A percentile compares a stretch with the other conserved stretches of the same genome.
These are phyloP conservation scores for Zygosaccharomyces sapae DNA, from an alignment of 1,139 yeast genomes.

Conservation along the genomic window DNA sequence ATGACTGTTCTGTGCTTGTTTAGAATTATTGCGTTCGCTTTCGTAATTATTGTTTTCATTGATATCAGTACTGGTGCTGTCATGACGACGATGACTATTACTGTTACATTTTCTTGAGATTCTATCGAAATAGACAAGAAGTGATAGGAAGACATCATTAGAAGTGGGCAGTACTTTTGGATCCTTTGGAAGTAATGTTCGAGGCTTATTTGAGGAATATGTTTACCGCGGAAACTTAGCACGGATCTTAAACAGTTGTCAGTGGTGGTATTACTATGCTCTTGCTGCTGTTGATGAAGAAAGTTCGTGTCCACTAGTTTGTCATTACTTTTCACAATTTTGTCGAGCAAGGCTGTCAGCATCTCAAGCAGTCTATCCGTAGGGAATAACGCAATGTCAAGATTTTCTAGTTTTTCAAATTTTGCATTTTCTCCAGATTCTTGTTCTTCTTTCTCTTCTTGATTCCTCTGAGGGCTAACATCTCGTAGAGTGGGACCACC, in stretches of 20 bases:
- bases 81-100: conserved; percentile 21
- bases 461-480: conserved; percentile 6
- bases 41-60: conserved; percentile 13
- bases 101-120: conserved; percentile 84
- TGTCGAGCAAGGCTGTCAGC: conserved; percentile 79
- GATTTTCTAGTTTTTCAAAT: conserved; percentile 15
- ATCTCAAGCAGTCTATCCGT: conserved; percentile 74
- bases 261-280: conserved; percentile 29
- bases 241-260: conserved; percentile 40
- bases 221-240: conserved; percentile 90
- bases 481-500: conserved; percentile 3
- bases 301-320: conserved; percentile 43
- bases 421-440: conserved; percentile 18
- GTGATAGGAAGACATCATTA: conserved; percentile 86
- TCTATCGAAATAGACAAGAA: conserved; percentile 89
- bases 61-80: conserved; percentile 9
- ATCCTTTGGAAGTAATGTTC: conserved; percentile 88
- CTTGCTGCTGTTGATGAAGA: conserved; percentile 38
- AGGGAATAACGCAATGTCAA: conserved; percentile 80
- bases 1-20: conserved; percentile 1
- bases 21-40: conserved; percentile 20
- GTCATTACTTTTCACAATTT: conserved; percentile 91
- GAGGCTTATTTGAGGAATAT: conserved; percentile 87
- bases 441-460: conserved; percentile 1
- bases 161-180: conserved; percentile 93